phyloP scores from a whole-genome alignment of 768 basidiomycete genomes.

The Rhodotorula paludigena region DNA sequence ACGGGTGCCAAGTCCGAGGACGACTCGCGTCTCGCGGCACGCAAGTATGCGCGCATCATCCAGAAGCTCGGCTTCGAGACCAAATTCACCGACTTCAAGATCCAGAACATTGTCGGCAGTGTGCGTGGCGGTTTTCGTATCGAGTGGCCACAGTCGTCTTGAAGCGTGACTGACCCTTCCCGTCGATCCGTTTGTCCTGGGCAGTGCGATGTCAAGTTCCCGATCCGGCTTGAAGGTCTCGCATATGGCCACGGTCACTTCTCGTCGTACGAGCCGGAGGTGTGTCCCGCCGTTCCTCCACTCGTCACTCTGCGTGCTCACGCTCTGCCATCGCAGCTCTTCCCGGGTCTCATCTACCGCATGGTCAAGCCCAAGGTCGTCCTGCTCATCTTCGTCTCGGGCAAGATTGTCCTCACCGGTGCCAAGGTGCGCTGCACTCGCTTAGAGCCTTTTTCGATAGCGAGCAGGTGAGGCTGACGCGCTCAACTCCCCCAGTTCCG shows the following conservation, averaged over 20 bases:
- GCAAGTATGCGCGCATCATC: conserved; percentile 98
- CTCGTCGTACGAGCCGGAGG: conserved; percentile 33
- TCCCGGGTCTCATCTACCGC: conserved; percentile 97
- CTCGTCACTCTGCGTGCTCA: conserved; percentile 14
- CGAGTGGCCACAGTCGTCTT: not conserved
- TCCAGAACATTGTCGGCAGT: conserved; percentile 96
- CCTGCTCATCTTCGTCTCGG: conserved; percentile 94
- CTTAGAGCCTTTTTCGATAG: not conserved
- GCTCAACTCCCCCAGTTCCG: conserved; percentile 60
- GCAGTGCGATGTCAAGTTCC: conserved; percentile 92
- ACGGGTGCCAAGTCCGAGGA: conserved; percentile 99
- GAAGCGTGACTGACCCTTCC: not conserved
- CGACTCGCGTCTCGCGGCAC: conserved; percentile 89
- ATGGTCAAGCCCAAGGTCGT: conserved; percentile 99
- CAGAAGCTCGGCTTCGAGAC: conserved; percentile 99
- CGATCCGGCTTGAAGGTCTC: conserved; percentile 92
- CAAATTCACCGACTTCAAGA: conserved; percentile 99
- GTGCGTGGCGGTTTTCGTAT: conserved; percentile 12
- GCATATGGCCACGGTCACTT: conserved; percentile 82
- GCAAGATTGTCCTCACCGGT: conserved; percentile 97
- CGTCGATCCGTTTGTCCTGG: not conserved
- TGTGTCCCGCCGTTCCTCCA: not conserved
- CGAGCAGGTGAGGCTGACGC: not conserved
- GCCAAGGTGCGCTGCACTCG: conserved; percentile 70
- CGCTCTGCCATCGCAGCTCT: conserved; percentile 58